Evolutionary conservation across 2,329 filamentous ascomycete species (phyloP).

Genomic region (Xylaria sp.): DNA sequence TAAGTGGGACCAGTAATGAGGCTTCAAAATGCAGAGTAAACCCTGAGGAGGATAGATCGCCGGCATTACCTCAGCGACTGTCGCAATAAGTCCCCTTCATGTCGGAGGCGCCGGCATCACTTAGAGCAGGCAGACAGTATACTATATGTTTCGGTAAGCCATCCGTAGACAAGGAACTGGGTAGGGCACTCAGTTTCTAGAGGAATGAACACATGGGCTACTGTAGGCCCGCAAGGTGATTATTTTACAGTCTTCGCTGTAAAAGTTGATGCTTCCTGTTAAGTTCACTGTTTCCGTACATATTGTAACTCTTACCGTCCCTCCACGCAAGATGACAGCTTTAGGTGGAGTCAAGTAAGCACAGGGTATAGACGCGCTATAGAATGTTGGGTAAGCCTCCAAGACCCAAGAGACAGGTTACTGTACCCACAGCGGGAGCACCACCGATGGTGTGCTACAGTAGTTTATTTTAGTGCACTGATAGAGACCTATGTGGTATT

Average conservation of each 20-base stretch:
- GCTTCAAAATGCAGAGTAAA: conserved; percentile 11
- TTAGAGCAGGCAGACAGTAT: too few relatives aligned
- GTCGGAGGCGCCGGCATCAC: conserved; percentile 24
- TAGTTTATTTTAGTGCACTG: conserved; percentile 10
- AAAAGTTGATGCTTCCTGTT: background rate
- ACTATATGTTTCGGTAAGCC: background rate
- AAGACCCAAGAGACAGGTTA: background rate
- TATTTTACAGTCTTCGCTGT: background rate
- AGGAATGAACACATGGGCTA: background rate
- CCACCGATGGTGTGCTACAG: background rate
- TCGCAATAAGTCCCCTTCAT: background rate
- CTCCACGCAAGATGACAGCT: background rate
- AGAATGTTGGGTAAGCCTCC: background rate
- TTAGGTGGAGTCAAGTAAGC: conserved; percentile 8
- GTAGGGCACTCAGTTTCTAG: background rate
- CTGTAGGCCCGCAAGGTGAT: background rate
- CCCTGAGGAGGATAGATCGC: conserved; percentile 17
- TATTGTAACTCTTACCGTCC: background rate
- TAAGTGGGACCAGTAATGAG: conserved; percentile 19
- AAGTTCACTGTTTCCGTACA: background rate
- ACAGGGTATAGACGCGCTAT: background rate
- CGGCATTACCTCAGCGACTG: conserved; percentile 12
- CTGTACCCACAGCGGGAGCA: conserved; percentile 3
- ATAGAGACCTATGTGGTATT: background rate
- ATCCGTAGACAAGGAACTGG: background rate